Evolutionary conservation across 768 basidiomycete species (phyloP), one percentile per base, ranked within the genome.

Genomic region (Suillus paluster): DNA sequence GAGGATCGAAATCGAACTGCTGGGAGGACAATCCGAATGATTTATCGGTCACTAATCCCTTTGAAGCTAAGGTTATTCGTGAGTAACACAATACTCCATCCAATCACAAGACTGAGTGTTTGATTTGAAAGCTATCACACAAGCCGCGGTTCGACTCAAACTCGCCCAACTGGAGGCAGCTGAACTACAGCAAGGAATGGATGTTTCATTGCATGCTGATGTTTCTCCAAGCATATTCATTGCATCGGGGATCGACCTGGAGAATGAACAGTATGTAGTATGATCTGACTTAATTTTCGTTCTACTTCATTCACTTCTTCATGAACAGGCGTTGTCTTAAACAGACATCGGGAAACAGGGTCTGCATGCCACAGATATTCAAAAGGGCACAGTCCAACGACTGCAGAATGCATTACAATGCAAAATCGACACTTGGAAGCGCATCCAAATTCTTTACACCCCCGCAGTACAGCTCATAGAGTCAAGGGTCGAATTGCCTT

Each of bases 111-210:
- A 5, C 36, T 34, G 15, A 41, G 6, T 14, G 6, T 6, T 17
- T 17, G 6, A 19, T 34, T 30, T 30, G 30, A 6, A 30, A 65
- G 69, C 57, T 3, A n/a, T 67, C 5, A 67, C 58, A 8, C 56
- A 64, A 38, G 58, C 61, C 30, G 50, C 56, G 21, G 63, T 70
- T 46, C 60, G 71, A 14, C 62, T 64, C 9, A 61, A 65, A 39
- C 64, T 77, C 2, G 70, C 69, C 0, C 60, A 66, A 21, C 68
- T 71, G 34, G 75, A 75, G 36, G 56, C 64, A 0, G 42, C 33
- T 6, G 65, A 66, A 0, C 21, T 70, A 3, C 25, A 57, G 17
- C 33, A 17, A 48, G 12, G 56, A 46, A 4, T 45, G 17, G 42
- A 49, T 2, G 0, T 49, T 9, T 59, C 57, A 1, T 49, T 63